Evolutionary conservation across 1,139 yeast species (phyloP).

Genomic region (Saccharomyces hybrid): DNA sequence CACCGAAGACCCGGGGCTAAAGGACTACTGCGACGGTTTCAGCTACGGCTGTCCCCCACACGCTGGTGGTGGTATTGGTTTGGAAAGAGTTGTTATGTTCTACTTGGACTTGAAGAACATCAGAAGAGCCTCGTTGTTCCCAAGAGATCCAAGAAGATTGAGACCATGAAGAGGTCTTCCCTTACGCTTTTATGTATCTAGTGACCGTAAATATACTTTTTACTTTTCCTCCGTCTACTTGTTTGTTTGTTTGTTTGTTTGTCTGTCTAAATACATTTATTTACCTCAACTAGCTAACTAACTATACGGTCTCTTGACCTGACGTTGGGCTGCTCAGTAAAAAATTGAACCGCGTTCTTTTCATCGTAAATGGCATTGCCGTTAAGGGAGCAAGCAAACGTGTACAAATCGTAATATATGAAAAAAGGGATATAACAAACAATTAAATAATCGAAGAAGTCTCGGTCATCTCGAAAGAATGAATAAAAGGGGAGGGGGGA

Average conservation of each 20-base stretch:
- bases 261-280: background rate
- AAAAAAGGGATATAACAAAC: too few species aligned
- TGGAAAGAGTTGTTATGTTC: constrained; percentile 98
- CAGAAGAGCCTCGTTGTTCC: constrained; percentile 95
- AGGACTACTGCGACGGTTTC: constrained; percentile 89
- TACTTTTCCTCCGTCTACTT: background rate
- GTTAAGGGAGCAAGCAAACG: too few species aligned
- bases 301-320: background rate
- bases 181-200: background rate
- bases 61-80: constrained; percentile 99
- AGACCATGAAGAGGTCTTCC: constrained; percentile 48
- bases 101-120: constrained; percentile 92
- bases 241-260: background rate
- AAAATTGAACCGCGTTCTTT: too few species aligned
- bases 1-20: constrained; percentile 70
- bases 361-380: too few species aligned
- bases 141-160: constrained; percentile 94
- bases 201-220: background rate
- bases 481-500: too few species aligned
- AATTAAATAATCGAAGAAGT: too few species aligned
- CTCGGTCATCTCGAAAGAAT: too few species aligned
- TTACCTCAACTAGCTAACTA: background rate
- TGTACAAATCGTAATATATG: too few species aligned
- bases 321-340: too few species aligned
- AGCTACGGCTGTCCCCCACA: constrained; percentile 95